Base-by-base conservation (phyloP, 2,329 filamentous ascomycete species). In the Neoarthrinium moseri region DNA sequence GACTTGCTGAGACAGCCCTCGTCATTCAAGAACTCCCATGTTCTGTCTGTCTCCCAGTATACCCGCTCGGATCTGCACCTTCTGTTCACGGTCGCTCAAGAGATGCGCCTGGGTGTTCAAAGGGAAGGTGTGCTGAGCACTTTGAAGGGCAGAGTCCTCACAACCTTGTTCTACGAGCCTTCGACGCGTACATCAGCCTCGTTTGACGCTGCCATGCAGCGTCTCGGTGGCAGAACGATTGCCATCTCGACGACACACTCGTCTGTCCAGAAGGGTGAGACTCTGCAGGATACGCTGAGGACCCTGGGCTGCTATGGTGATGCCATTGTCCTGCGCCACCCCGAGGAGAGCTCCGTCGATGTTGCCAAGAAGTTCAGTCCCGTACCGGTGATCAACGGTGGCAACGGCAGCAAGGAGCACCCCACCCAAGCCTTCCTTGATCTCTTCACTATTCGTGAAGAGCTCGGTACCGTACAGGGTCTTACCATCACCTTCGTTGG, bases 181-280 rank as follows among this genome's bases (percentile, higher is more conserved):
- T 97, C 92, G 1, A 99, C 94, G 3, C 83, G 94, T 45, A 99
- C 94, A 5, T 96, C 92, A 11, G 84, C 89, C 29, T 99, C 94
- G 4, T 99, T 99, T 59, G 94, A 99, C 63, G 89, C 92, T 46
- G 94, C 94, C 33, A 99, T 99, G 94, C 95, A 99, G 76, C 87
- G 95, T 43, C 85, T 99, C 5, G 94, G 94, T 56, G 94, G 94
- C 38, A 82, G 90, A 39, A 92, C 87, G 3, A 80, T 99, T 44
- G 78, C 85, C 43, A 85, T 97, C 61, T 77, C 90, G 32, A 95
- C 92, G 3, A 80, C 84, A 5, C 83, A 89, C 56, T 96, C 92
- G 3, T 95, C 89, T 12, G 91, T 91, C 4, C 81, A 91, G 68
- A 99, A 99, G 79, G 94, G 94, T 33, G 94, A 99, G 74, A 85